phyloP scores from a whole-genome alignment of 345 rosid genomes.

The Gossypium stocksii region DNA sequence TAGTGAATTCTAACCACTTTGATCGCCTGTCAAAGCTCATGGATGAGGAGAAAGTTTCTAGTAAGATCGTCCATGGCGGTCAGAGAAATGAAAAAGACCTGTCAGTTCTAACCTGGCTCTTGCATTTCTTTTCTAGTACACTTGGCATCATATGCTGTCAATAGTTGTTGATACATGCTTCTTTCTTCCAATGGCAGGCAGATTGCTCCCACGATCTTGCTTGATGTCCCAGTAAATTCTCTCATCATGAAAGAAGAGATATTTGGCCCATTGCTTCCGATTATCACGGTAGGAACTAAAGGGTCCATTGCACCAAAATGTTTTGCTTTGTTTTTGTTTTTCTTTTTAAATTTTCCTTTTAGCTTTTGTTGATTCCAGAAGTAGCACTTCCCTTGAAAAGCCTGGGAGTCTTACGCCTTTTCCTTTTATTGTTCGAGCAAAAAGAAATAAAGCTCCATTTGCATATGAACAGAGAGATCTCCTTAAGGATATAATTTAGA shows the following conservation, averaged over 20 bases:
- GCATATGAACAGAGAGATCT: not conserved
- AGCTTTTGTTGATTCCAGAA: not conserved
- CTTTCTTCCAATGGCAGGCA: constrained; percentile 38
- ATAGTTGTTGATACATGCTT: not conserved
- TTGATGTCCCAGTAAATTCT: constrained; percentile 77
- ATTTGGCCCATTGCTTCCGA: constrained; percentile 95
- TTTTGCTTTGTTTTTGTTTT: not conserved
- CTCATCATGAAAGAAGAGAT: constrained; percentile 86
- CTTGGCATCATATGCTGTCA: not conserved
- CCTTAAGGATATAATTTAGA: not conserved
- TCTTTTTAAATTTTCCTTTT: not conserved
- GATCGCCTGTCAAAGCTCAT: constrained; percentile 62
- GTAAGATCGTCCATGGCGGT: constrained; percentile 77
- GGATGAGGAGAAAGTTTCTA: constrained; percentile 83
- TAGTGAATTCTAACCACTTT: constrained; percentile 79
- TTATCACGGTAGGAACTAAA: constrained; percentile 47
- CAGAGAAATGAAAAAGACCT: constrained; percentile 56
- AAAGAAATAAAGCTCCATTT: not conserved
- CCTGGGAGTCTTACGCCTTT: not conserved
- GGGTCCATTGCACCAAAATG: not conserved
- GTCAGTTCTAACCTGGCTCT: constrained; percentile 42
- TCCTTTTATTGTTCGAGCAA: not conserved
- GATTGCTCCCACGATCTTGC: constrained; percentile 83
- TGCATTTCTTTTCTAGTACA: not conserved
- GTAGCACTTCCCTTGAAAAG: constrained; percentile 5